Evolutionary conservation across 768 basidiomycete genomes (phyloP), one percentile per base, ranked within the genome.

Genomic region (Pleurotus tuoliensis): DNA sequence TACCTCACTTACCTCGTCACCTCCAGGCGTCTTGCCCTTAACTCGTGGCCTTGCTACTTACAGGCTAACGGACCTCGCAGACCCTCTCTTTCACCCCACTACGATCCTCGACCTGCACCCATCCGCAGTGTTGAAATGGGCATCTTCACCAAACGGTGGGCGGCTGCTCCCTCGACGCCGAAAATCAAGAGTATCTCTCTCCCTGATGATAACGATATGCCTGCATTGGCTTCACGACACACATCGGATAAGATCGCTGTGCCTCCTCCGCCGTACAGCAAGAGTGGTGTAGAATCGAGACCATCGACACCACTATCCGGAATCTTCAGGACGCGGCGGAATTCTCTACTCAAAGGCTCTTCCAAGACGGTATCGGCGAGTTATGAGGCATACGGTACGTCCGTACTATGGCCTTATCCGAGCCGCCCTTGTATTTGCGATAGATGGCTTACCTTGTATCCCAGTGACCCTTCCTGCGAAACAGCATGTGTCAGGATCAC

Each of bases 31-130:
- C 51, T 41, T 37, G 51, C 51, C 51, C 51, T 53, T 39, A 22
- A 53, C 51, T 53, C 51, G 51, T 53, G 51, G 51, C 51, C 51
- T 53, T 53, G 51, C 41, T 39, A 53, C 51, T 39, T 39, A 40
- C 51, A 53, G 51, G 51, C 51, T 39, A 27, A 41, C 51, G 51
- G 16, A 41, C 20, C 39, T 41, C 51, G 24, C 27, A 15, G 24
- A 39, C 37, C 27, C 39, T 41, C 51, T 53, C 51, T 53, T 53
- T 53, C 51, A 18, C 41, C 51, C 51, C 39, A 53, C 51, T 38
- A 53, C 51, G n/a, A 53, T 24, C 51, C 48, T 30, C n/a, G 51
- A 41, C 37, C 51, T 41, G 49, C 30, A 1, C 11, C 49, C n/a
- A 40, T 39, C 51, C 37, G 20, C 16, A 39, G 20, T 11, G 16